Evolutionary conservation across 495 filamentous ascomycete species (phyloP).

Genomic region (Lasiosphaeria ovina): DNA sequence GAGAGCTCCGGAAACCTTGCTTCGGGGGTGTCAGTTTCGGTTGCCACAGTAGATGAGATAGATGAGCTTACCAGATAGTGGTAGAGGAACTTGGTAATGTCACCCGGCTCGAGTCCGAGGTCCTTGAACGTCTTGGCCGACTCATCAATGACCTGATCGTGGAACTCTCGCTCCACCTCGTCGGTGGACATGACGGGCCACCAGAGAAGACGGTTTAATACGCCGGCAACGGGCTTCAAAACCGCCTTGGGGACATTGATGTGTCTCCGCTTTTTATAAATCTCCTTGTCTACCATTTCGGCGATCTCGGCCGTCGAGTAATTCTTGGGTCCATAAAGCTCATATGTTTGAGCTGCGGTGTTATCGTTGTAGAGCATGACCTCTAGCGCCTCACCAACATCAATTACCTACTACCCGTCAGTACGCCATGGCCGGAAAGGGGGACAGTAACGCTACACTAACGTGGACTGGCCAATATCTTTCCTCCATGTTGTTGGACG

Average conservation of each 20-base stretch:
- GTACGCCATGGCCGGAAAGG: background rate
- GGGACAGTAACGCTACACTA: constrained; percentile 35
- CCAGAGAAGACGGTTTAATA: constrained; percentile 80
- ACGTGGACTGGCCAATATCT: constrained; percentile 90
- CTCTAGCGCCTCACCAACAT: constrained; percentile 86
- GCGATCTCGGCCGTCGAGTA: constrained; percentile 87
- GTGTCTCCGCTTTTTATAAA: constrained; percentile 82
- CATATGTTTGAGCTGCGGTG: constrained; percentile 86
- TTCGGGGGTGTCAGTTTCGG: constrained; percentile 38
- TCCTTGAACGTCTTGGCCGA: constrained; percentile 95
- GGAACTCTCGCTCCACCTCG: constrained; percentile 88
- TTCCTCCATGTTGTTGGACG: constrained; percentile 89
- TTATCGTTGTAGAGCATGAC: constrained; percentile 84
- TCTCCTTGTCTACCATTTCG: constrained; percentile 85
- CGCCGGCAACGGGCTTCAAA: constrained; percentile 65
- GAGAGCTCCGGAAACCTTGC: constrained; percentile 79
- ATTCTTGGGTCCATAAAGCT: constrained; percentile 91
- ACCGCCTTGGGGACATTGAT: constrained; percentile 85
- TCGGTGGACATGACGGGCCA: constrained; percentile 84
- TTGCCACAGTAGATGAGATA: background rate
- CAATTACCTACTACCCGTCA: constrained; percentile 61
- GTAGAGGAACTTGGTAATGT: constrained; percentile 78
- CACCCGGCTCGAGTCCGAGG: constrained; percentile 80
- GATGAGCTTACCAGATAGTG: constrained; percentile 77
- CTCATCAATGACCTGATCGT: constrained; percentile 88